phyloP scores from a whole-genome alignment of 345 rosid genomes.

The Mallotus nudiflorus region DNA sequence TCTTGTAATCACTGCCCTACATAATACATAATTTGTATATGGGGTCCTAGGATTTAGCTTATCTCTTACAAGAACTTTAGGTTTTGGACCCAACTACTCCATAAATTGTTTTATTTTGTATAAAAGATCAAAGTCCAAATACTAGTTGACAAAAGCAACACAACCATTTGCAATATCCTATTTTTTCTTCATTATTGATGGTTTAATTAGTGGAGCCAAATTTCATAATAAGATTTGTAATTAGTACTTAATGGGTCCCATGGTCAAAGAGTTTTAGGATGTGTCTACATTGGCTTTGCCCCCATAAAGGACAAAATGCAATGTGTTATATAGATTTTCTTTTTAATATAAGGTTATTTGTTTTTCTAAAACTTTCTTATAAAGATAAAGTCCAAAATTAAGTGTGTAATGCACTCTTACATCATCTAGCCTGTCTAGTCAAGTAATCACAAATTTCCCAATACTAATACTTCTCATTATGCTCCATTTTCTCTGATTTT shows the following conservation, averaged over 20 bases:
- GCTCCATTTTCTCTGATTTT: neutral
- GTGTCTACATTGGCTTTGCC: neutral
- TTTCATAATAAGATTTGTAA: neutral
- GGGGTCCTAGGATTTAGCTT: constrained; percentile 17
- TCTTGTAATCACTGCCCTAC: constrained; percentile 14
- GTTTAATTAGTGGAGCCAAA: constrained; percentile 8
- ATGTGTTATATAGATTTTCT: neutral
- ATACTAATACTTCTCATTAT: neutral
- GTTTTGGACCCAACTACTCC: constrained; percentile 7
- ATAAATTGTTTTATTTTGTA: neutral
- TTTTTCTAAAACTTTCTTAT: too few species aligned
- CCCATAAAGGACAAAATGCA: neutral
- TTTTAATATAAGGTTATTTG: too few species aligned
- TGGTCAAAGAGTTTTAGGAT: neutral
- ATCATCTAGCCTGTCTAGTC: neutral
- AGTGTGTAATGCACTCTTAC: constrained; percentile 2
- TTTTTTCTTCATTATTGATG: neutral
- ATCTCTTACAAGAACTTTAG: constrained; percentile 1
- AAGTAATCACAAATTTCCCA: neutral
- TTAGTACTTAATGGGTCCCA: neutral
- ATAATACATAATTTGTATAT: constrained; percentile 18
- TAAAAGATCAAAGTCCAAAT: neutral
- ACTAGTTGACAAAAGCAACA: neutral
- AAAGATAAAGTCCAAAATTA: too few species aligned
- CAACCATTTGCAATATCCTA: too few species aligned